Evolutionary conservation across 805 yeast genomes (phyloP).

Genomic region (Ogataea zsoltii): DNA sequence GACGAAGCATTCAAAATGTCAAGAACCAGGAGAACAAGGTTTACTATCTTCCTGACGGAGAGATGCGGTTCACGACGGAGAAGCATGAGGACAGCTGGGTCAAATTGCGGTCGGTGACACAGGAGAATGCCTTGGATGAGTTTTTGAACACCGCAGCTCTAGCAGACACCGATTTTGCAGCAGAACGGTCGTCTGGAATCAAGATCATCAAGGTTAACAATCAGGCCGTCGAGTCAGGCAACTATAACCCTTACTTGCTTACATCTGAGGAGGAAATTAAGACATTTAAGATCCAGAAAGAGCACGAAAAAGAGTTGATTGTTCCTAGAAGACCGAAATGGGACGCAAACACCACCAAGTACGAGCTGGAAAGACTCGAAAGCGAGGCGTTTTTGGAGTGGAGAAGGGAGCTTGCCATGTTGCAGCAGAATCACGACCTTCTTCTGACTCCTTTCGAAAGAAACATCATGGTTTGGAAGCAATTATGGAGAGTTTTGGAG

Average conservation of each 20-base stretch:
- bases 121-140: slow-evolving; percentile 91
- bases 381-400: slow-evolving; percentile 89
- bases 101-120: slow-evolving; percentile 89
- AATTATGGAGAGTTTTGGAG: slow-evolving; percentile 96
- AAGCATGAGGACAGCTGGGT: slow-evolving; percentile 88
- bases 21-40: slow-evolving; percentile 69
- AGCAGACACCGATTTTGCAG: slow-evolving; percentile 94
- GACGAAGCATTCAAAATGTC: slow-evolving; percentile 77
- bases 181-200: slow-evolving; percentile 81
- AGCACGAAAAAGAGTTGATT: slow-evolving; percentile 66
- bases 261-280: slow-evolving; percentile 65
- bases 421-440: slow-evolving; percentile 83
- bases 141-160: slow-evolving; percentile 92
- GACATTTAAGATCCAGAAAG: slow-evolving; percentile 61
- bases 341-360: slow-evolving; percentile 69
- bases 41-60: slow-evolving; percentile 79
- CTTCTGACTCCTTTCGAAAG: slow-evolving; percentile 95
- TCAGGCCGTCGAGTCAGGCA: slow-evolving; percentile 65
- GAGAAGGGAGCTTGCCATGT: slow-evolving; percentile 85
- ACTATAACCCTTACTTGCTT: slow-evolving; percentile 57
- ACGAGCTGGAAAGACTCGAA: slow-evolving; percentile 82
- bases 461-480: slow-evolving; percentile 97
- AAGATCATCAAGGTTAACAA: slow-evolving; percentile 76
- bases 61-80: slow-evolving; percentile 83
- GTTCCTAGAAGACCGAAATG: slow-evolving; percentile 94